Conservation (phyloP, 495 filamentous ascomycete species). For the Terfezia boudieri region DNA sequence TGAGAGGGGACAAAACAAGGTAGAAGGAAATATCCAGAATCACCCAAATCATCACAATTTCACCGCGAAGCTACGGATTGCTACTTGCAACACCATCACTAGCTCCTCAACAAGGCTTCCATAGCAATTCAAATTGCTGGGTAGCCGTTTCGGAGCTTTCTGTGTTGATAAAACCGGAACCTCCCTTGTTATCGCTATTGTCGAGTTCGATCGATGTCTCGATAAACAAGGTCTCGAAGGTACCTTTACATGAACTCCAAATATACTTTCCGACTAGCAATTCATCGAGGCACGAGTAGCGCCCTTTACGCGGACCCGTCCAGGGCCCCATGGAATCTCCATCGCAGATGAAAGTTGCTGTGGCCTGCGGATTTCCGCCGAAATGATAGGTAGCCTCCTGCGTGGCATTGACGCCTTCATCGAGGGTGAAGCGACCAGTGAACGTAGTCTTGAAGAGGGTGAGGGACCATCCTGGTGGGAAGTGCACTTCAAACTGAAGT, state of each 20-base stretch:
- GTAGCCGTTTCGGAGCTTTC: constrained; percentile 23
- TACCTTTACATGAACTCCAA: not conserved
- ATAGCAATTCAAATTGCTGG: constrained; percentile 18
- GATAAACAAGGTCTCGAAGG: not conserved
- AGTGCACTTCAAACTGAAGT: constrained; percentile 27
- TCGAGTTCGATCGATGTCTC: not conserved
- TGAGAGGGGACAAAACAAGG: no score
- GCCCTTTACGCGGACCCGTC: constrained; percentile 11
- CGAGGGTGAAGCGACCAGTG: constrained; percentile 26
- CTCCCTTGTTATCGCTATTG: not conserved
- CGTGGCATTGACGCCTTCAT: constrained; percentile 24
- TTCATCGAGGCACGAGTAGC: constrained; percentile 12
- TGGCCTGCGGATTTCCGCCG: constrained; percentile 22
- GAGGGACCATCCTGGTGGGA: constrained; percentile 31
- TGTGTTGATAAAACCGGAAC: constrained; percentile 19
- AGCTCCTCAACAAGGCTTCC: constrained; percentile 8
- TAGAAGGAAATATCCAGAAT: no score
- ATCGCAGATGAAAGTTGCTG: constrained; percentile 8
- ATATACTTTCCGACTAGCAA: not conserved
- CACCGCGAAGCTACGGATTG: no score
- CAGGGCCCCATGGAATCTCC: not conserved
- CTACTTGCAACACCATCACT: no score
- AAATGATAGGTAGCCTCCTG: constrained; percentile 32
- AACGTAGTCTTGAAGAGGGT: constrained; percentile 30
- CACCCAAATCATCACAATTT: no score